These are phyloP conservation scores for Trichoderma hamatum DNA, from an alignment of 2,329 filamentous ascomycete species.

Conservation along the genomic window DNA sequence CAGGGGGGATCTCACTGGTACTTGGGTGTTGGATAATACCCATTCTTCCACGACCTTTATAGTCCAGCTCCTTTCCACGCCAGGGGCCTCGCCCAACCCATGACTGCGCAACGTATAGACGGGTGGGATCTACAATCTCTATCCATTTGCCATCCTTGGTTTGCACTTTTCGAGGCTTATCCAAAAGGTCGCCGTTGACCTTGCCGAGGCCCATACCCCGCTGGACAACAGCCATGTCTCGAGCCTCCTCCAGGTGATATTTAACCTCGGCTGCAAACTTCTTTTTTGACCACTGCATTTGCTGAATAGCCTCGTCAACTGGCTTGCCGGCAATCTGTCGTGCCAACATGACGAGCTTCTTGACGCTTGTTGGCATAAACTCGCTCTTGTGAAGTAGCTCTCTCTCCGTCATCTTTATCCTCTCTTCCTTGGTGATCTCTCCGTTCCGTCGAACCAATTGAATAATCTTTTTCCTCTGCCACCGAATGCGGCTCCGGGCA, in stretches of 20 bases:
- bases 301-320: slow-evolving; percentile 88
- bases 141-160: slow-evolving; percentile 76
- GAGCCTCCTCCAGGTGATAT: slow-evolving; percentile 78
- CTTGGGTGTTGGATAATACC: slow-evolving; percentile 70
- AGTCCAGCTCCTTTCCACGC: slow-evolving; percentile 61
- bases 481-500: slow-evolving; percentile 69
- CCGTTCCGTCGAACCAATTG: slow-evolving; percentile 68
- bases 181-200: slow-evolving; percentile 45
- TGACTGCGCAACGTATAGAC: slow-evolving; percentile 86
- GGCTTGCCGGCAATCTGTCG: slow-evolving; percentile 90
- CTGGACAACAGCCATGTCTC: slow-evolving; percentile 76
- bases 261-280: slow-evolving; percentile 80
- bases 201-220: slow-evolving; percentile 80
- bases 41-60: slow-evolving; percentile 74
- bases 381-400: slow-evolving; percentile 63
- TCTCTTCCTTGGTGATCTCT: slow-evolving; percentile 59
- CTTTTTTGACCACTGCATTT: slow-evolving; percentile 97
- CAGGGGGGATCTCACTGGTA: slow-evolving; percentile 63
- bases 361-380: slow-evolving; percentile 79
- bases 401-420: slow-evolving; percentile 67
- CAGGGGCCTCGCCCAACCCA: slow-evolving; percentile 83
- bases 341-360: slow-evolving; percentile 87
- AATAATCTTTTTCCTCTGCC: slow-evolving; percentile 83
- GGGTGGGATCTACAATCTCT: slow-evolving; percentile 71
- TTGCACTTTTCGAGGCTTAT: slow-evolving; percentile 57